phyloP scores from a whole-genome alignment of 179 eudicot species.

The Pouteria campechiana region DNA sequence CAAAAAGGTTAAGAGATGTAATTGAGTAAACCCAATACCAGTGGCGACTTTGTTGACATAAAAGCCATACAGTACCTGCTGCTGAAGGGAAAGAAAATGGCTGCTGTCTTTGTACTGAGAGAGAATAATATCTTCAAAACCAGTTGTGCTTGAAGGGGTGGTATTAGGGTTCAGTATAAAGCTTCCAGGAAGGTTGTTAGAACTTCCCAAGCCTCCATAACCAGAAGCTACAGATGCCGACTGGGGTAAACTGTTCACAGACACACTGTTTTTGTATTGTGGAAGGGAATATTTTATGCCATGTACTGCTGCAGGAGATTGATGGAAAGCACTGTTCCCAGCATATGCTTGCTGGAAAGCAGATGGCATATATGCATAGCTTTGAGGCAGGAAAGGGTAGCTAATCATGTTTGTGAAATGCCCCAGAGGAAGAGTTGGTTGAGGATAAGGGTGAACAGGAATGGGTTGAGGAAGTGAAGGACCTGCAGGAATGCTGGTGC shows the following conservation, averaged over 20 bases:
- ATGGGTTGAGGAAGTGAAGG: conserved; percentile 76
- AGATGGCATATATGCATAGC: conserved; percentile 73
- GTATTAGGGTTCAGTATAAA: conserved; percentile 58
- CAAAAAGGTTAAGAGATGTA: not conserved
- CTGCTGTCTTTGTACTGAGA: conserved; percentile 76
- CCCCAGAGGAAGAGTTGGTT: conserved; percentile 63
- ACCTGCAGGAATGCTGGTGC: conserved; percentile 49
- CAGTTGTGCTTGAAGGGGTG: conserved; percentile 50
- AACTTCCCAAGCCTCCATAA: conserved; percentile 72
- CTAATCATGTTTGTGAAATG: conserved; percentile 71
- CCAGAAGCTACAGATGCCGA: conserved; percentile 75
- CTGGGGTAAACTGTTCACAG: conserved; percentile 74
- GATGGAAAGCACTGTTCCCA: conserved; percentile 69
- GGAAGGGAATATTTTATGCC: no score
- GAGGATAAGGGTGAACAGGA: conserved; percentile 66
- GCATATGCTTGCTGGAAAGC: conserved; percentile 75
- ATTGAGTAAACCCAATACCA: not conserved
- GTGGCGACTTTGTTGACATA: not conserved
- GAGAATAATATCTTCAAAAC: conserved; percentile 59
- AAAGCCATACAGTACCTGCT: conserved; percentile 46
- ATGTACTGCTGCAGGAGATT: conserved; percentile 54
- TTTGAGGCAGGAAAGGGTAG: conserved; percentile 70
- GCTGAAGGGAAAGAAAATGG: conserved; percentile 75
- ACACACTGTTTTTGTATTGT: conserved; percentile 65
- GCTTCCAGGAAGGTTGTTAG: conserved; percentile 53